Evolutionary conservation across 768 basidiomycete species (phyloP).

Genomic region (Mycena latifolia): DNA sequence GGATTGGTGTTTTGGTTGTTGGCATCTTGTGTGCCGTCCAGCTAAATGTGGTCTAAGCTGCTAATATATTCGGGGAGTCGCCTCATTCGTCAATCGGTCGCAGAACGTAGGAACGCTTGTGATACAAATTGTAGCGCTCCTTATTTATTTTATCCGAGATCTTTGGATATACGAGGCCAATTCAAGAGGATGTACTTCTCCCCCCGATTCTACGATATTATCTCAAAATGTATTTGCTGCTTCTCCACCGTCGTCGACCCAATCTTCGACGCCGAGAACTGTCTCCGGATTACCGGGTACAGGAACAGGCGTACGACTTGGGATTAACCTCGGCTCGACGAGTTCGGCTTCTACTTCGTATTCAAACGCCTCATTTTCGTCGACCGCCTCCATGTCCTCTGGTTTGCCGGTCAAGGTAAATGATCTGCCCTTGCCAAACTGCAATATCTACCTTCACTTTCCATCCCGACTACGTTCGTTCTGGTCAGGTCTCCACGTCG

Average conservation of each 20-base stretch:
- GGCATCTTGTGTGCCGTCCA: too few relatives aligned
- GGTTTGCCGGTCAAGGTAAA: constrained; percentile 35
- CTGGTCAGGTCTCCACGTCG: too few relatives aligned
- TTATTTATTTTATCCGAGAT: too few relatives aligned
- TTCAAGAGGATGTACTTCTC: constrained; percentile 84
- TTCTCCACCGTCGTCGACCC: constrained; percentile 65
- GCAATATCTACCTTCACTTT: too few relatives aligned
- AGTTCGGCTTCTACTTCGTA: constrained; percentile 42
- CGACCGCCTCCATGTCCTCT: constrained; percentile 45
- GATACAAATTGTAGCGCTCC: too few relatives aligned
- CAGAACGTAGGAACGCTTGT: too few relatives aligned
- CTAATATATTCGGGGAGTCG: too few relatives aligned
- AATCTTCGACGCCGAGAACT: constrained; percentile 59
- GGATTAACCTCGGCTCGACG: constrained; percentile 20
- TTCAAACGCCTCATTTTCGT: constrained; percentile 41
- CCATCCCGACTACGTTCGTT: too few relatives aligned
- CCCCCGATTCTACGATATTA: constrained; percentile 56
- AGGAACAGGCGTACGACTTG: constrained; percentile 23
- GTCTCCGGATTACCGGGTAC: constrained; percentile 62
- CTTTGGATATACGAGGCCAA: too few relatives aligned
- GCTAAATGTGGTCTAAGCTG: too few relatives aligned
- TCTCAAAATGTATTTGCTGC: constrained; percentile 54
- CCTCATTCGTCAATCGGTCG: too few relatives aligned
- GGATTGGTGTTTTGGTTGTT: too few relatives aligned
- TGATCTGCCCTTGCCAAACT: constrained; percentile 48